Evolutionary conservation across 352 stramenopile genomes (phyloP), one percentile per base, ranked within the genome.

Genomic region (Pythium vanterpoolii): DNA sequence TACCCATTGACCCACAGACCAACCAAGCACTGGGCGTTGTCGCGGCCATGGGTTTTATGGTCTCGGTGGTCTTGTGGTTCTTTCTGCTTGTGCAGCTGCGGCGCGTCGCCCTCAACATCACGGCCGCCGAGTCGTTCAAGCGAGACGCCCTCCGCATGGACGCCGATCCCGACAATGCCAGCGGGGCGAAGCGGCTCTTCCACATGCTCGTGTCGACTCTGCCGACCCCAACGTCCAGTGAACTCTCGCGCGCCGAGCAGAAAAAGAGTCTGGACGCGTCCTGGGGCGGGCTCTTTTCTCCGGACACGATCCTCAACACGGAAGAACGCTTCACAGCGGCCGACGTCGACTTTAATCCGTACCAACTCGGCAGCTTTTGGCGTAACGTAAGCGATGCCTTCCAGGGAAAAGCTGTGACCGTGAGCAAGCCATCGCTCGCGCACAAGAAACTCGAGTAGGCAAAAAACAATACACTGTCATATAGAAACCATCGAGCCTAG

Each of bases 111-210:
- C 74, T 75, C 51, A 94, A 94, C 33, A 74, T 75, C 48, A 92
- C 84, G 4, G 83, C 84, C 4, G 90, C 88, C 55, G 84, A 94
- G 61, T 79, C 82, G 11, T 94, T 94, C 49, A 94, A 94, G 66
- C 84, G 84, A 33, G 79, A 91, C 64, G 76, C 82, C 19, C 63
- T 92, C n/a, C 74, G 66, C 33, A 73, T 84, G n/a, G 60, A 79
- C 62, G 80, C 77, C 4, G 66, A 77, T 33, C 58, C 83, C 11
- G 77, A 88, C 54, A 68, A 24, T 39, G 52, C 54, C 34, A 42
- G 21, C 1, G 60, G 60, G n/a, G 60, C 60, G 21, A 62, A 58
- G 45, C 31, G 38, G 38, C 60, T 68, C 16, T 63, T 63, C 40
- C 24, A 55, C 21, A 45, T 64, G 38, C 54, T 68, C 7, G 48